These are phyloP conservation scores for Pyricularia grisea DNA, from an alignment of 2,329 filamentous ascomycete genomes.

Conservation along the genomic window DNA sequence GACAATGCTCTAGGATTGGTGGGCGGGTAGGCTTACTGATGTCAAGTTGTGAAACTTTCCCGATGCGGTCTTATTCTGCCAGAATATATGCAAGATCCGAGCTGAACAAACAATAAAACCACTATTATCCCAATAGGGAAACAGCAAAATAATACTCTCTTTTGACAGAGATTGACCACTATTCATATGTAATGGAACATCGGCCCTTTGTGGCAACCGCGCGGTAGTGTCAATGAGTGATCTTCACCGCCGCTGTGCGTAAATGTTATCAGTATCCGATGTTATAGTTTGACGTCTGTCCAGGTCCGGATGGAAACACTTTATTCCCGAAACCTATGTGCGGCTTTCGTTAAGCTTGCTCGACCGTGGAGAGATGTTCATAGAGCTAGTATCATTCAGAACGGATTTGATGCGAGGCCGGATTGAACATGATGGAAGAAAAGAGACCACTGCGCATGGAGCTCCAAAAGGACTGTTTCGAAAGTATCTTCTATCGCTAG, in stretches of 20 bases:
- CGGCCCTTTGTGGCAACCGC: not conserved
- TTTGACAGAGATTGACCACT: not conserved
- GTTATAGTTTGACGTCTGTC: too few relatives aligned
- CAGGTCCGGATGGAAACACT: not conserved
- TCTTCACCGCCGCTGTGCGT: not conserved
- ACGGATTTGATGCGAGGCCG: not conserved
- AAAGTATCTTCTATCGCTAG: not conserved
- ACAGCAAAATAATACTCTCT: not conserved
- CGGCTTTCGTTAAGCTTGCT: not conserved
- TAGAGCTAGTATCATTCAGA: not conserved
- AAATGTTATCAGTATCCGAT: not conserved
- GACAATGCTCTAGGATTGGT: not conserved
- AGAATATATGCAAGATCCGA: not conserved
- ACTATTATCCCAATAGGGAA: not conserved
- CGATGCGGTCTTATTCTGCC: not conserved
- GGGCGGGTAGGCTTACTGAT: not conserved
- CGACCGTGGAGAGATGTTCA: not conserved
- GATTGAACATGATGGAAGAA: not conserved
- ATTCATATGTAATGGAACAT: not conserved
- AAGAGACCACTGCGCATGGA: not conserved
- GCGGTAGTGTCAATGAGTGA: not conserved
- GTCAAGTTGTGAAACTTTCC: not conserved
- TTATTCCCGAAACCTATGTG: not conserved
- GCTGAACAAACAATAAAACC: not conserved
- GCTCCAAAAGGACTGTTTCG: too few relatives aligned